phyloP scores from a whole-genome alignment of 768 basidiomycete genomes.

The Sarcodon aspratus region DNA sequence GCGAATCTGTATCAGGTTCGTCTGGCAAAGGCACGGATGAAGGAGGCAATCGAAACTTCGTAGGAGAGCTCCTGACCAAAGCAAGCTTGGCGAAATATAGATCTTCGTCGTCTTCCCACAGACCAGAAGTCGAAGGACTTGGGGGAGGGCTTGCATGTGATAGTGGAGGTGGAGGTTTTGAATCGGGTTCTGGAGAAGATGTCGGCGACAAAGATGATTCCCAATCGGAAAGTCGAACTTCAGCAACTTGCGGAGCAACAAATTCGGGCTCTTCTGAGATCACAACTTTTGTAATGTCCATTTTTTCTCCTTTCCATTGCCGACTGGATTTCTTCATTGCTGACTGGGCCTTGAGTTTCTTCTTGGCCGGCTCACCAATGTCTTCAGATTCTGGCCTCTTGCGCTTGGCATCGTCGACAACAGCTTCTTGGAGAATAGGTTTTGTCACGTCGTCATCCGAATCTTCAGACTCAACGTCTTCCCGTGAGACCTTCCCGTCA shows the following conservation, averaged over 20 bases:
- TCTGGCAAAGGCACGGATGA: conserved; percentile 11
- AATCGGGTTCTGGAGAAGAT: conserved; percentile 28
- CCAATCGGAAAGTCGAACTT: conserved; percentile 33
- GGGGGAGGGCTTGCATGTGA: conserved; percentile 33
- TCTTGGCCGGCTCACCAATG: conserved; percentile 31
- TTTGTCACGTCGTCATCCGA: conserved; percentile 26
- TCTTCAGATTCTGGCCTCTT: conserved; percentile 19
- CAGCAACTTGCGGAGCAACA: conserved; percentile 35
- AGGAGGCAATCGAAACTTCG: conserved; percentile 15
- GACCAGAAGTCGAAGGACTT: conserved; percentile 33
- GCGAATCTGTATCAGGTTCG: conserved; percentile 24
- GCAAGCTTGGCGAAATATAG: conserved; percentile 65
- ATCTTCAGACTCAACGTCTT: conserved; percentile 50
- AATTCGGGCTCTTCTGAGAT: conserved; percentile 37
- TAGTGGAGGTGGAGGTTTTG: conserved; percentile 22
- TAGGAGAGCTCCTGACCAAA: conserved; percentile 25
- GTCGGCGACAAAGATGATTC: conserved; percentile 41
- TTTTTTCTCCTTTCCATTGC: conserved; percentile 24
- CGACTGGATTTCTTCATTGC: conserved; percentile 21
- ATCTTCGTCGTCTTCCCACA: conserved; percentile 86
- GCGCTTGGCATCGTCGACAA: conserved; percentile 8
- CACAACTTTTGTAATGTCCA: conserved; percentile 14
- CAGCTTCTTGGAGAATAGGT: conserved; percentile 9
- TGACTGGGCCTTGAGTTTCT: conserved; percentile 20
- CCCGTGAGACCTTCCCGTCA: not conserved